phyloP scores from a whole-genome alignment of 2,329 filamentous ascomycete species.

The Didymella pomorum region DNA sequence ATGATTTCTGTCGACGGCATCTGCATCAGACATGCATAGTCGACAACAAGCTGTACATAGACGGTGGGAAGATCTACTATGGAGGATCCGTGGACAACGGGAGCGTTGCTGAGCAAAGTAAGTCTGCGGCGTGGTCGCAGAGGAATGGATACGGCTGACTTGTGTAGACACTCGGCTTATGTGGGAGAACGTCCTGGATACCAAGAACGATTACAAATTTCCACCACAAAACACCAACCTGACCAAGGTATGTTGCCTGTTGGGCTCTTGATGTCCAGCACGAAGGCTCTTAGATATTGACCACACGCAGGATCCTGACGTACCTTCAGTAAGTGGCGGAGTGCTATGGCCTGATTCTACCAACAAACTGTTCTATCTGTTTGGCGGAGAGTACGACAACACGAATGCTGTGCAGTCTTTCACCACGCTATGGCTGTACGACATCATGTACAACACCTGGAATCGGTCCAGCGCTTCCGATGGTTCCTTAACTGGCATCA shows the following conservation, averaged over 20 bases:
- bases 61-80: conserved; percentile 64
- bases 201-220: conserved; percentile 20
- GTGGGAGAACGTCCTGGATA: conserved; percentile 61
- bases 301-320: conserved; percentile 54
- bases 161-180: conserved; percentile 59
- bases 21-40: conserved; percentile 67
- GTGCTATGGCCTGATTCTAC: conserved; percentile 65
- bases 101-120: conserved; percentile 63
- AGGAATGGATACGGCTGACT: conserved; percentile 1
- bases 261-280: background rate
- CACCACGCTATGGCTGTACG: conserved; percentile 61
- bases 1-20: conserved; percentile 32
- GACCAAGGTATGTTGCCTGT: conserved; percentile 15
- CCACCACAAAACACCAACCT: conserved; percentile 24
- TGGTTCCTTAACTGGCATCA: conserved; percentile 20
- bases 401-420: conserved; percentile 36
- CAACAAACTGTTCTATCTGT: conserved; percentile 69
- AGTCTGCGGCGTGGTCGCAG: conserved; percentile 27
- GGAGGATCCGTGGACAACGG: conserved; percentile 51
- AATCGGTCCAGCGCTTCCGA: conserved; percentile 50
- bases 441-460: conserved; percentile 64
- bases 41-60: conserved; percentile 65
- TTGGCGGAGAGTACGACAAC: conserved; percentile 62
- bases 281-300: background rate
- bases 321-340: conserved; percentile 58